phyloP scores from a whole-genome alignment of 1,139 yeast species.

The Pneumocystis jirovecii region DNA sequence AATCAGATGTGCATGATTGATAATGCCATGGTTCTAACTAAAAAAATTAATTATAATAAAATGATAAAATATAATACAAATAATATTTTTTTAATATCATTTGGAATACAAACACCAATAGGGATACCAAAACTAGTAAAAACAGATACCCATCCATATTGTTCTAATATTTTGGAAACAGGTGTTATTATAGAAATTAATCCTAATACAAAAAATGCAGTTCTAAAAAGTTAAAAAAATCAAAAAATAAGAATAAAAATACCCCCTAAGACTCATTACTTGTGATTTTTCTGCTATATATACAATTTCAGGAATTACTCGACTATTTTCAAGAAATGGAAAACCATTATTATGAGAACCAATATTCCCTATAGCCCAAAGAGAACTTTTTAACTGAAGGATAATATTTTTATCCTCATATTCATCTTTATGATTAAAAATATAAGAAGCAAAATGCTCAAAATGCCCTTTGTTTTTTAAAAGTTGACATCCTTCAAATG shows the following conservation, averaged over 20 bases:
- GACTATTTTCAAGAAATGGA: slow-evolving; percentile 46
- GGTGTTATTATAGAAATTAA: slow-evolving; percentile 56
- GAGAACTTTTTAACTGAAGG: slow-evolving; percentile 48
- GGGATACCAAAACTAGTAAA: slow-evolving; percentile 40
- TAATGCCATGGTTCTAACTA: slow-evolving; percentile 2
- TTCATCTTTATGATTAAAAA: slow-evolving; percentile 26
- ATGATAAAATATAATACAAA: not conserved
- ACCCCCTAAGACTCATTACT: slow-evolving; percentile 38
- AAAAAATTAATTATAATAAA: not conserved
- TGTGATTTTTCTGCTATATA: slow-evolving; percentile 39
- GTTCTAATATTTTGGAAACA: slow-evolving; percentile 79
- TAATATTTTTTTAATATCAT: slow-evolving; percentile 15
- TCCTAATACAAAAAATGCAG: slow-evolving; percentile 68
- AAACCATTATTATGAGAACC: slow-evolving; percentile 33
- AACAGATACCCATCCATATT: slow-evolving; percentile 57
- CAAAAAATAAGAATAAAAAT: not conserved
- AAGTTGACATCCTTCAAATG: slow-evolving; percentile 60
- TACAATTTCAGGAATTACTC: slow-evolving; percentile 41
- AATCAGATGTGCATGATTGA: not conserved
- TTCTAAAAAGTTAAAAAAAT: slow-evolving; percentile 31
- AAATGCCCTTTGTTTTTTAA: slow-evolving; percentile 36
- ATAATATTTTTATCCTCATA: slow-evolving; percentile 21
- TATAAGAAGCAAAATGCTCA: slow-evolving; percentile 28
- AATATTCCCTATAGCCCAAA: slow-evolving; percentile 82
- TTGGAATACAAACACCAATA: slow-evolving; percentile 31